phyloP scores from a whole-genome alignment of 371 early-diverging fungal species.

The Syncephalastrum racemosum region DNA sequence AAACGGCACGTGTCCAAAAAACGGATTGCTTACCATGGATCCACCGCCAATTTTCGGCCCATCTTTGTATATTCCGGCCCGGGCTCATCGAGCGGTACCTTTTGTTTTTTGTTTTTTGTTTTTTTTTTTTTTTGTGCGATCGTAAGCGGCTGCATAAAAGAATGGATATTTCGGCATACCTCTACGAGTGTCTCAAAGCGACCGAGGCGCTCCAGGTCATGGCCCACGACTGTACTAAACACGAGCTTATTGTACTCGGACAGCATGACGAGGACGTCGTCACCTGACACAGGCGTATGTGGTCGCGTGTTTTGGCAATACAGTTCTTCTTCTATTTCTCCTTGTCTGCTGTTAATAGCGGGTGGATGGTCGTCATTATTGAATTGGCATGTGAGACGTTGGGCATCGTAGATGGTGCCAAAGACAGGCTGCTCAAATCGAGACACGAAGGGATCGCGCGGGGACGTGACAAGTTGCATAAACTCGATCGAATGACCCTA shows the following conservation, averaged over 20 bases:
- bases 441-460: conserved; percentile 6
- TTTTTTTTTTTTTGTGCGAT: not conserved
- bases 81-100: conserved; percentile 35
- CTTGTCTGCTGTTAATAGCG: not conserved
- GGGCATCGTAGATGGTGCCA: conserved; percentile 33
- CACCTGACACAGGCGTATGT: conserved; percentile 28
- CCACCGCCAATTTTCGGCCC: conserved; percentile 36
- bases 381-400: conserved; percentile 20
- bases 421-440: conserved; percentile 33
- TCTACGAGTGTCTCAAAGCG: conserved; percentile 38
- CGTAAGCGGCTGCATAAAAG: not conserved
- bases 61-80: conserved; percentile 37
- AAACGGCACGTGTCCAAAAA: not conserved
- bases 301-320: conserved; percentile 12
- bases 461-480: conserved; percentile 9
- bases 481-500: conserved; percentile 31
- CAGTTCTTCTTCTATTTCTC: conserved; percentile 4
- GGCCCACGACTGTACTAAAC: conserved; percentile 24
- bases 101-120: not conserved
- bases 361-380: conserved; percentile 6
- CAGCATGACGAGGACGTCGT: conserved; percentile 33
- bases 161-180: conserved; percentile 10
- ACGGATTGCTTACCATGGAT: conserved; percentile 34
- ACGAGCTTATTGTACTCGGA: conserved; percentile 46
- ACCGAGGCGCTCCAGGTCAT: conserved; percentile 12